Evolutionary conservation across 495 filamentous ascomycete species (phyloP), one percentile per base, ranked within the genome.

Genomic region (Penicillium bovifimosum): DNA sequence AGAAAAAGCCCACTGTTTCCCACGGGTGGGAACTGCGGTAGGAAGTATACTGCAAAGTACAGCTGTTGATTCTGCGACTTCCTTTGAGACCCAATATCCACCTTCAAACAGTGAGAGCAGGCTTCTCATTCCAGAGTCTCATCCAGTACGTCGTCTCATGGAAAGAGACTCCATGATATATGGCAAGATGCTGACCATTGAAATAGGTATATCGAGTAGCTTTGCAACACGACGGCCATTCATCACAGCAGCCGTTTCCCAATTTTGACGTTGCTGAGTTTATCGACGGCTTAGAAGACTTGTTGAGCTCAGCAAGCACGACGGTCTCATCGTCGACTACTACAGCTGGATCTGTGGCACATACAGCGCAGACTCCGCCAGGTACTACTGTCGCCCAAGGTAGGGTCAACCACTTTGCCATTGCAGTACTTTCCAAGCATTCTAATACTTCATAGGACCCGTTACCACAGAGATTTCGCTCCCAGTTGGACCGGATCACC

Each of bases 191-290:
- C 50, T 61, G 41, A 61, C 47, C 32, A 5, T 3, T 26, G 24
- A 16, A 14, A 31, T 41, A 76, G 70, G 63, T 62, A 28, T 73
- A 71, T 48, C 71, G 68, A 8, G 68, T 68, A 9, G 54, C 53
- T 9, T 62, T 80, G 14, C 68, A 78, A 29, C 61, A 62, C 10
- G 64, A 72, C n/a, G 77, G 76, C 14, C 70, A 66, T 61, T 58
- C 67, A 32, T 63, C 66, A 16, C 36, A 69, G 26, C 63, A 52
- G 47, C 73, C 74, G 16, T 76, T 70, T 36, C 71, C 60, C 11
- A 64, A 58, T 2, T 38, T 64, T 24, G 56, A 59, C 24, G 16
- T 67, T 10, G 40, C 26, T n/a, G 8, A 32, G 7, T 32, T 69
- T 10, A 39, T 73, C 33, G 44, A 62, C 46, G 52, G 55, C 48